A percentile compares a stretch with the other conserved stretches of the same genome.
Conservation (phyloP, 805 yeast genomes). For the Ogataea neopini region DNA sequence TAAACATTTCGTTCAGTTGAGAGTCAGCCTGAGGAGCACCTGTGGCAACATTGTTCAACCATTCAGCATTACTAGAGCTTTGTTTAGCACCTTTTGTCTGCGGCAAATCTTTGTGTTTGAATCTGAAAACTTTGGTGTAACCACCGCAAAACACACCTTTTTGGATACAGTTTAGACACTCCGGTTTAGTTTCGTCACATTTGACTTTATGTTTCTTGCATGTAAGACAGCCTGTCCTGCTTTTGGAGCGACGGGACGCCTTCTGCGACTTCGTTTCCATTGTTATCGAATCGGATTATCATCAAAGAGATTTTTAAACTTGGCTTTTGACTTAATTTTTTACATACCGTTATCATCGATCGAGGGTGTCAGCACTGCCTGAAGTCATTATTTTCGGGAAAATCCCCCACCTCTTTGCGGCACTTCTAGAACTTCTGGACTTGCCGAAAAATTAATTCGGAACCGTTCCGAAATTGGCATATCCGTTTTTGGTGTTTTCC, state of each 20-base stretch:
- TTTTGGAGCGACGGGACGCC: constrained; percentile 8
- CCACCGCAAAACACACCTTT: constrained; percentile 21
- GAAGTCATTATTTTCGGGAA: neutral
- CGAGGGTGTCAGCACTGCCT: neutral
- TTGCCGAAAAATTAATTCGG: neutral
- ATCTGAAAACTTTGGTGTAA: constrained; percentile 15
- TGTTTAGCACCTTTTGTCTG: neutral
- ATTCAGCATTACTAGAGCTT: too few relatives aligned
- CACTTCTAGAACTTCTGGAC: neutral
- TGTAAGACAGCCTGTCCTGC: constrained; percentile 39
- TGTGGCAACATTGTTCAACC: constrained; percentile 1
- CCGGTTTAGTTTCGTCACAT: constrained; percentile 45
- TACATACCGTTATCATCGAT: neutral
- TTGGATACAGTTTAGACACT: constrained; percentile 40
- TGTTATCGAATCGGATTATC: neutral
- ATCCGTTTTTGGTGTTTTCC: neutral
- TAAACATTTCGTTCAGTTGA: constrained; percentile 5
- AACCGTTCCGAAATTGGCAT: neutral
- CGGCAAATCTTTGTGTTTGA: constrained; percentile 13
- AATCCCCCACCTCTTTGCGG: too few relatives aligned
- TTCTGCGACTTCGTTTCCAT: neutral
- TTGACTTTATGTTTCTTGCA: constrained; percentile 42
- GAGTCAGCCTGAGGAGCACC: neutral
- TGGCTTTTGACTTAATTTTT: neutral
- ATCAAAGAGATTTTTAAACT: neutral